Base-by-base conservation (phyloP, 331 rosid genomes). In the Telfairia occidentalis region DNA sequence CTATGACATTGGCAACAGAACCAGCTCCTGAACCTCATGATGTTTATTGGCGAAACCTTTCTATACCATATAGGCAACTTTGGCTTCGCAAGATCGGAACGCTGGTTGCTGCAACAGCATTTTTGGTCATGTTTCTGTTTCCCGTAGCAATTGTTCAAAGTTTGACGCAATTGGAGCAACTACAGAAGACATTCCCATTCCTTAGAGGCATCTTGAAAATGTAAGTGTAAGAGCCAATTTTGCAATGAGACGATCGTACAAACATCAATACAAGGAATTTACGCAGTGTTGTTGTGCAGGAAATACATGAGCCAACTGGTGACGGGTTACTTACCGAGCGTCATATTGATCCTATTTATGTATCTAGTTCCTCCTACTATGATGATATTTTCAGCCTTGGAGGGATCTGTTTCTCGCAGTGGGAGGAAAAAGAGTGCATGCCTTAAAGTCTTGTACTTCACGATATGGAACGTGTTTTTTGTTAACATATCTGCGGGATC, bases 261-360 rank as follows among this genome's bases (percentile, higher is more conserved):
- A 60, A 48, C 32, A 19, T 54, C 23, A 28, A 34, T 54, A 59
- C 37, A 37, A 64, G 59, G 70, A 66, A 50, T 42, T 52, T 50
- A 58, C 78, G 78, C 74, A 23, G 16, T 83, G 29, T 24, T 24
- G 79, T 42, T 71, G 28, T 50, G 85, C 88, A 95, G 97, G 90
- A 78, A 88, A 66, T 81, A 81, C 79, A 50, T 83, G 77, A 81
- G 77, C 81, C 91, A 86, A 89, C 75, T 95, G 82, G 87, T 88
- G 76, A 89, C 97, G 24, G 99, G 99, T 54, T 95, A 95, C 90
- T 85, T 95, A 43, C 99, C 99, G 60, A 95, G 99, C 76, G 97
- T 83, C 77, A 81, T 95, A 83, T 90, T 92, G 83, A 85, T 90
- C 69, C 65, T 92, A 80, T 85, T 87, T 79, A 61, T 89, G 65